Evolutionary conservation across 2,329 filamentous ascomycete species (phyloP), one percentile per base, ranked within the genome.

Genomic region (Beauveria bassiana): DNA sequence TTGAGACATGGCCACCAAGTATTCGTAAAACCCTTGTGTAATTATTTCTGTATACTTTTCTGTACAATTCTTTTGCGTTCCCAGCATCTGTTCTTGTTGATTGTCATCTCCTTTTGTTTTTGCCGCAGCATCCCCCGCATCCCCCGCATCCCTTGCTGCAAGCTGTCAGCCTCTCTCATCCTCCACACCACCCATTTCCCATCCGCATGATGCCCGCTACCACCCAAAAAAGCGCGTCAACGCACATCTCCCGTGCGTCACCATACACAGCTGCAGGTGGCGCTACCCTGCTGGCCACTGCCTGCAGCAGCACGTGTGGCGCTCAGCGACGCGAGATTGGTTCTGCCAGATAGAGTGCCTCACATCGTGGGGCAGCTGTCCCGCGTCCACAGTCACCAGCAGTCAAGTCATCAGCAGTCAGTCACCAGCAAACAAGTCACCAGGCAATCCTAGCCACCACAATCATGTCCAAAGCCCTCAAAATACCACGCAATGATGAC

Each of bases 281-380:
- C 56, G 57, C 26, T 43, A 60, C 38, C 46, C 47, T 50, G 46
- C 49, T 45, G 46, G 49, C 46, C 46, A n/a, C 56, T 31, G 16
- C 22, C 47, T 34, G 46, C 57, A 51, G n/a, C 26, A 46, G 40
- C 60, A 62, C 60, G 60, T 62, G 60, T 52, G 26, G 53, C 54
- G 38, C 24, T 45, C 53, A 20, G 47, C 46, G 53, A 42, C 53
- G 38, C 52, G 20, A 62, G 60, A 62, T 62, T 62, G 60, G 60
- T 31, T 40, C 59, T 61, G 49, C 57, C 26, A 46, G 57, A 59
- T 59, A 51, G 22, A 59, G 56, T 59, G 22, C 46, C 22, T 59
- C 18, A 43, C 56, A 52, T 59, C 56, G 45, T 49, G 55, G 55
- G 28, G 43, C 43, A 49, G 20, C 55, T 42, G 55, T 10, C n/a